These are phyloP conservation scores for Pseudogymnoascus sp. DNA, from an alignment of 2,329 filamentous ascomycete species.

Conservation along the genomic window DNA sequence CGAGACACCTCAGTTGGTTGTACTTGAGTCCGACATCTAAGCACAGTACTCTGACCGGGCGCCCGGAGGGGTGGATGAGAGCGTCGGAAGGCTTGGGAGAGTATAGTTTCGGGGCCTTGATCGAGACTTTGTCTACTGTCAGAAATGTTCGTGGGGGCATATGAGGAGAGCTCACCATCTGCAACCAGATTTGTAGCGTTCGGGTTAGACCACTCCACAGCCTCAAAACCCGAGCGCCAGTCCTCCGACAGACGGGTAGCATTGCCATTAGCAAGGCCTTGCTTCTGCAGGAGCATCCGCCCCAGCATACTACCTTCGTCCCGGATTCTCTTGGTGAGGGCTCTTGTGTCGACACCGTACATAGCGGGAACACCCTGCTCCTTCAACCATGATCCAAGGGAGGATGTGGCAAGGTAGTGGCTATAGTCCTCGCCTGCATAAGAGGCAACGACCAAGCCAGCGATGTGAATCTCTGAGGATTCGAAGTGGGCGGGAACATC, in stretches of 20 bases:
- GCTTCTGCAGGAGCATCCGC: conserved; percentile 69
- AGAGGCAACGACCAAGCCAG: conserved; percentile 80
- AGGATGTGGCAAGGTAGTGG: conserved; percentile 84
- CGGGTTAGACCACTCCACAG: conserved; percentile 81
- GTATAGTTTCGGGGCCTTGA: conserved; percentile 78
- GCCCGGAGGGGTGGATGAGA: conserved; percentile 80
- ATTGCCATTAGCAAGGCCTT: conserved; percentile 34
- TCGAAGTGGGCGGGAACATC: conserved; percentile 91
- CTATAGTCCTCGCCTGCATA: conserved; percentile 95
- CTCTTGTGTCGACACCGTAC: conserved; percentile 88
- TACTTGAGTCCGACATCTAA: conserved; percentile 97
- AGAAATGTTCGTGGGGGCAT: conserved; percentile 30
- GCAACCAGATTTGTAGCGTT: conserved; percentile 88
- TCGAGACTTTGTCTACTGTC: conserved; percentile 60
- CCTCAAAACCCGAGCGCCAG: conserved; percentile 57
- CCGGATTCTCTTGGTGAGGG: conserved; percentile 87
- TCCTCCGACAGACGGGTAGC: conserved; percentile 34
- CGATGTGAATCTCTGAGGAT: conserved; percentile 83
- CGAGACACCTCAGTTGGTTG: conserved; percentile 90
- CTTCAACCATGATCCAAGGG: conserved; percentile 89
- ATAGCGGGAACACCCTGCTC: conserved; percentile 91
- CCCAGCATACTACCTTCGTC: conserved; percentile 95
- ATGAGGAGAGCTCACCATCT: conserved; percentile 61
- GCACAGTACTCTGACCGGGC: conserved; percentile 77
- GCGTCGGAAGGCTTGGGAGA: conserved; percentile 61